Evolutionary conservation across 306 rosid species (phyloP), one percentile per base, ranked within the genome.

Genomic region (Prinsepia uniflora): DNA sequence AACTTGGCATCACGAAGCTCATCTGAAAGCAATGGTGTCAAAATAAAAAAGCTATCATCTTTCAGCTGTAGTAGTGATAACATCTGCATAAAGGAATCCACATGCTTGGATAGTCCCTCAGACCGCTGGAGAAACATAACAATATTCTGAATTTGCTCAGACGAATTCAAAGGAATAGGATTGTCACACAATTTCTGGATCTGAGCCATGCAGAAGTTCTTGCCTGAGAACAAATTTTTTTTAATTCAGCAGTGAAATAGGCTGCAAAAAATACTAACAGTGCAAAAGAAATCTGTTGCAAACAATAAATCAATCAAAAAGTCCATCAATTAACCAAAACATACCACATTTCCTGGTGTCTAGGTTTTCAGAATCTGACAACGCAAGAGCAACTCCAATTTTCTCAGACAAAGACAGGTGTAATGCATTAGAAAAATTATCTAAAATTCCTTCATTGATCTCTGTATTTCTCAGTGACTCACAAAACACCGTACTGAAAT

Each of bases 71-170:
- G 82, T 52, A 95, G 73, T 59, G 97, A 86, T 68, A 95, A 72
- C 88, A 89, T 87, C 84, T 91, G 99, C 96, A 91, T 89, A 76
- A 95, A 95, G 79, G 96, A 91, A 91, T 95, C 97, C 68, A 91
- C 85, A 61, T 82, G 87, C 89, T 86, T 85, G 72, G 99, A 86
- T 55, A 89, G 90, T 77, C 90, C 90, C 72, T 91, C 97, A 24
- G 90, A 86, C 79, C 83, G 85, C 78, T 85, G 94, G 72, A 95
- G 96, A 83, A 89, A 91, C 88, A 84, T 72, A 71, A 95, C 77
- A 67, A 91, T 76, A 58, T 77, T 80, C 62, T 91, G 91, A 81
- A 91, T 84, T 86, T 82, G 85, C 79, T 87, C 91, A 80, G 87
- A 82, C 62, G 72, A 87, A 74, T 83, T 75, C 75, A 85, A 36